Percentiles rank a stretch among this genome's conserved stretches.
These are phyloP conservation scores for Arthroderma sp. DNA, from an alignment of 2,329 filamentous ascomycete species.

Conservation along the genomic window DNA sequence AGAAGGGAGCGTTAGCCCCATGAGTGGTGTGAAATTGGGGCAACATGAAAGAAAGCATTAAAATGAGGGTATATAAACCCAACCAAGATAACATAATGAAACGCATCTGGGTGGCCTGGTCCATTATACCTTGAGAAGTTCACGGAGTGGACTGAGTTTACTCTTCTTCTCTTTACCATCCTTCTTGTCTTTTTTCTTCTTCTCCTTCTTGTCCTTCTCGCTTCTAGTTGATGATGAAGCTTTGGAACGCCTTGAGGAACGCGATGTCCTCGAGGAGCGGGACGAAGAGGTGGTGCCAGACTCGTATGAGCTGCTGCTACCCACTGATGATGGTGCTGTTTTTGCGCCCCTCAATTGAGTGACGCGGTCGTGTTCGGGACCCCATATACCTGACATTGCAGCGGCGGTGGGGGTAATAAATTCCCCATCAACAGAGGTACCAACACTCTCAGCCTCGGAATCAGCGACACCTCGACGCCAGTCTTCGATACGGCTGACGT, in stretches of 20 bases:
- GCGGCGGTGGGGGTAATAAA: conserved; percentile 49
- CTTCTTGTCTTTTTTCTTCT: conserved; percentile 6
- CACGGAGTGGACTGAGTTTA: conserved; percentile 6
- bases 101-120: background rate
- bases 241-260: conserved; percentile 4
- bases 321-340: background rate
- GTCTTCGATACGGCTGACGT: conserved; percentile 44
- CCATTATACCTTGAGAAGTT: conserved; percentile 2
- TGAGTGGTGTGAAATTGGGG: too few species aligned
- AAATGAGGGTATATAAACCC: background rate
- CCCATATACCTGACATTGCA: conserved; percentile 30
- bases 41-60: background rate
- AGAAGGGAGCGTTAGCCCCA: too few species aligned
- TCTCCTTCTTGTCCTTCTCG: background rate
- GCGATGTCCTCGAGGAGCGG: conserved; percentile 7
- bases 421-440: conserved; percentile 52
- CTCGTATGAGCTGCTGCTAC: conserved; percentile 1
- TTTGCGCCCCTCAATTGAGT: conserved; percentile 11
- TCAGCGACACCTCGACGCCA: conserved; percentile 54
- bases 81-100: background rate
- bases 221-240: conserved; percentile 1
- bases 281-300: conserved; percentile 5
- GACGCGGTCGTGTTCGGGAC: conserved; percentile 21
- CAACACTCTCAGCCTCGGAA: conserved; percentile 38
- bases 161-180: conserved; percentile 9